These are phyloP conservation scores for Triticum timopheevii DNA, from an alignment of 176 grass and related monocot species.

Conservation along the genomic window DNA sequence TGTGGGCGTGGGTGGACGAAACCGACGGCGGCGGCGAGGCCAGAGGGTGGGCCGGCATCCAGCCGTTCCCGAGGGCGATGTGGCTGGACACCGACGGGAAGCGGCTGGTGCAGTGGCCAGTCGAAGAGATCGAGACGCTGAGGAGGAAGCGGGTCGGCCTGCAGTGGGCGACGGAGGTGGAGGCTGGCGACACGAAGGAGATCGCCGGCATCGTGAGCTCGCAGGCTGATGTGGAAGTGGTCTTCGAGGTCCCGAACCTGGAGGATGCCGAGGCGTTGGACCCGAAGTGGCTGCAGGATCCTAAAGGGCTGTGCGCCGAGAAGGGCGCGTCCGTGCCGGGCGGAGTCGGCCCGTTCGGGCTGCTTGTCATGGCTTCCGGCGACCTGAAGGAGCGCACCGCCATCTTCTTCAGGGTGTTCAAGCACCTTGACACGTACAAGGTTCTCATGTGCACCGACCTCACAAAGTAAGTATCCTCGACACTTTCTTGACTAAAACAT, in stretches of 20 bases:
- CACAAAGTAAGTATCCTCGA: conserved; percentile 16
- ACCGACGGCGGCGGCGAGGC: conserved; percentile 58
- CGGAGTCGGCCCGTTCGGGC: conserved; percentile 66
- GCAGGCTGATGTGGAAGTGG: conserved; percentile 62
- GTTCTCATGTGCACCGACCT: conserved; percentile 72
- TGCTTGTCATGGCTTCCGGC: conserved; percentile 58
- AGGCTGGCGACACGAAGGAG: conserved; percentile 37
- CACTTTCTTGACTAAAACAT: neutral
- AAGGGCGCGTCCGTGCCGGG: conserved; percentile 44
- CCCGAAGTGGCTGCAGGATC: conserved; percentile 38
- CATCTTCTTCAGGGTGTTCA: conserved; percentile 73
- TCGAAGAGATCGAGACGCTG: conserved; percentile 75
- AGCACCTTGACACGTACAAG: conserved; percentile 23
- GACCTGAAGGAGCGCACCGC: conserved; percentile 58
- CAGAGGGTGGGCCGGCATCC: conserved; percentile 71
- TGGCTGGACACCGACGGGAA: conserved; percentile 67
- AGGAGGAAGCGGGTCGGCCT: conserved; percentile 43
- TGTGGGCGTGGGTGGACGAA: conserved; percentile 71
- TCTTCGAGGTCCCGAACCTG: conserved; percentile 48
- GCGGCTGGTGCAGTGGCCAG: conserved; percentile 62
- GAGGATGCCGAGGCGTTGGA: conserved; percentile 43
- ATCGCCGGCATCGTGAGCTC: conserved; percentile 48
- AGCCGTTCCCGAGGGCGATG: conserved; percentile 57
- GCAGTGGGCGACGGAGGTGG: conserved; percentile 20
- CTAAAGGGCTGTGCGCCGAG: conserved; percentile 50